phyloP scores from a whole-genome alignment of 805 yeast genomes.

The Candida succiphila region DNA sequence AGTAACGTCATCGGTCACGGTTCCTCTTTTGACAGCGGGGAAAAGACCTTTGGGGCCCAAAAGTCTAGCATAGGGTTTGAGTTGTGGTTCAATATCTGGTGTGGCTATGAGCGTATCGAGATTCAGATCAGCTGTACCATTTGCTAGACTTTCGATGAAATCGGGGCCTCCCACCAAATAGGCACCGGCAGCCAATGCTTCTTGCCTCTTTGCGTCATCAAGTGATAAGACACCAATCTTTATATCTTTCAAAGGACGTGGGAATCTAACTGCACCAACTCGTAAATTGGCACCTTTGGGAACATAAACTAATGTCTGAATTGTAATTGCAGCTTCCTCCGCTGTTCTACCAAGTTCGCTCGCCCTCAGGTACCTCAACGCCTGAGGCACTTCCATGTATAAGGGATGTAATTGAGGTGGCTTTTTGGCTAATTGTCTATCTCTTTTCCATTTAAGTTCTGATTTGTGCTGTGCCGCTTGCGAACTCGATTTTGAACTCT shows the following conservation, averaged over 20 bases:
- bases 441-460: conserved; percentile 12
- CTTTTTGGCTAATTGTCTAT: conserved; percentile 23
- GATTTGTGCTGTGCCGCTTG: conserved; percentile 17
- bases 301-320: conserved; percentile 54
- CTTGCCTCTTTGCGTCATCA: conserved; percentile 38
- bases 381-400: conserved; percentile 62
- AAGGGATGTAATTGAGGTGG: conserved; percentile 45
- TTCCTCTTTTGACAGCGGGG: conserved; percentile 82
- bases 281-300: conserved; percentile 74
- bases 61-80: conserved; percentile 62
- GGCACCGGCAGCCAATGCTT: conserved; percentile 53
- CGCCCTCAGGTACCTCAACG: conserved; percentile 74
- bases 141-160: conserved; percentile 50
- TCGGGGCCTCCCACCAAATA: conserved; percentile 63
- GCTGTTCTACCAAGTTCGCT: conserved; percentile 81
- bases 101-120: conserved; percentile 80
- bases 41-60: conserved; percentile 86
- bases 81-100: conserved; percentile 60
- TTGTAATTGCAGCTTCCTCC: conserved; percentile 58
- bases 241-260: conserved; percentile 60
- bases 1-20: conserved; percentile 62
- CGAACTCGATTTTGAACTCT: conserved; percentile 18
- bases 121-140: conserved; percentile 40
- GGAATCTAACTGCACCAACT: conserved; percentile 61
- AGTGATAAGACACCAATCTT: conserved; percentile 61